Evolutionary conservation across 148 eudicot species (phyloP), one percentile per base, ranked within the genome.

Genomic region (Nepenthes gracilis): DNA sequence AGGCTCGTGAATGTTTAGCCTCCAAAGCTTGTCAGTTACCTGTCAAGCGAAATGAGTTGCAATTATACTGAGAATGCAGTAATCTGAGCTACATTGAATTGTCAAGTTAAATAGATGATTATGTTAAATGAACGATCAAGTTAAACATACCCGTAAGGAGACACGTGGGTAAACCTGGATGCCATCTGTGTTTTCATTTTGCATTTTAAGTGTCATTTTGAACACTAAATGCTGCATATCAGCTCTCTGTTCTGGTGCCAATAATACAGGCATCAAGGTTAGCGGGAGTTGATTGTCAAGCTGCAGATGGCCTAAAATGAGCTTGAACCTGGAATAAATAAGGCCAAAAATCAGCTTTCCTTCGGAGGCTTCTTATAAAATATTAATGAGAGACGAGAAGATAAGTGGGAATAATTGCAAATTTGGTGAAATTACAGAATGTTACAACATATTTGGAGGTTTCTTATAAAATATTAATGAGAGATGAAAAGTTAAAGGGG

Each of bases 1-100:
- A 64, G 99, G 99, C 70, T 93, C 99, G 65, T 93, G 95, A 70
- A 93, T 84, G 74, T 80, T 86, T 62, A 93, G 81, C 70, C 95
- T 77, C 99, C 95, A 88, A 70, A 72, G 72, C 65, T 78, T 82
- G 14, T 93, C 99, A 12, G 86, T 86, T 54, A 92, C 98, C 98
- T 92, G 70, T 48, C 56, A 67, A 6, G 35, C 58, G 58, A 66
- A 45, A 9, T 64, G 36, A 59, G 40, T 51, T 33, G 34, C 62
- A 43, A 59, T 34, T 50, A 49, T 12, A 40, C 40, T 35, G 56
- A 35, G 32, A 2, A 14, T 32, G 6, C 50, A 73, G 54, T 13
- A 8, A 58, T 43, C 54, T 52, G 45, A 43, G 36, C 38, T 43
- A 13, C 34, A 23, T 23, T 23, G 23, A 23, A 23, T 23, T 23